Evolutionary conservation across 192 early-diverging fungal genomes (phyloP).

Genomic region (Diversispora epigaea): DNA sequence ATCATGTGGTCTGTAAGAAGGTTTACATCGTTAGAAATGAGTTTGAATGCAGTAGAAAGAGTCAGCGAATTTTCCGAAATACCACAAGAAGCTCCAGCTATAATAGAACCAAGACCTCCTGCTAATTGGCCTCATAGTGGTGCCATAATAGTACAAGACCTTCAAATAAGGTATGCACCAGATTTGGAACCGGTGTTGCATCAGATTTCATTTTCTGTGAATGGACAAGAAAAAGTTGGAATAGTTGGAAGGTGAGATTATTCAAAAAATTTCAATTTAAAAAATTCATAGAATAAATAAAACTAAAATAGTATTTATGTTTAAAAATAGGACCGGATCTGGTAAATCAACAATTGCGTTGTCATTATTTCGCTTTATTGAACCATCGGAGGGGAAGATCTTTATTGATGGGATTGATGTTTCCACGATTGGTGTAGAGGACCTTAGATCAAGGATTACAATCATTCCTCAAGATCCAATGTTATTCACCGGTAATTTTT

Average conservation of each 20-base stretch:
- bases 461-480: constrained; percentile 82
- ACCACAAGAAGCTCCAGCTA: constrained; percentile 71
- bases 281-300: not conserved
- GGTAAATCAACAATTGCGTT: constrained; percentile 73
- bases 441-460: constrained; percentile 65
- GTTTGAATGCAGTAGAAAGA: constrained; percentile 84
- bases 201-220: constrained; percentile 68
- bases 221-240: constrained; percentile 76
- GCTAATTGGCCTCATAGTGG: constrained; percentile 73
- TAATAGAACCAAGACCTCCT: constrained; percentile 53
- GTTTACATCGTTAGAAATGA: constrained; percentile 80
- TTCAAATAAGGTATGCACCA: constrained; percentile 79
- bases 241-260: constrained; percentile 77
- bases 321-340: constrained; percentile 46
- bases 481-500: constrained; percentile 45
- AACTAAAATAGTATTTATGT: not conserved
- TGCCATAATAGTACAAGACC: constrained; percentile 64
- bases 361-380: constrained; percentile 81
- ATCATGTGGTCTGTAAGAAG: constrained; percentile 76
- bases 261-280: not conserved
- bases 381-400: constrained; percentile 67
- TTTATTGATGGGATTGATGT: constrained; percentile 79
- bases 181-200: constrained; percentile 77
- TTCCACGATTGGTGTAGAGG: constrained; percentile 69
- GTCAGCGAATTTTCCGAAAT: constrained; percentile 76